These are phyloP conservation scores for Pichia sp. DNA, from an alignment of 1,139 yeast genomes.

Conservation along the genomic window DNA sequence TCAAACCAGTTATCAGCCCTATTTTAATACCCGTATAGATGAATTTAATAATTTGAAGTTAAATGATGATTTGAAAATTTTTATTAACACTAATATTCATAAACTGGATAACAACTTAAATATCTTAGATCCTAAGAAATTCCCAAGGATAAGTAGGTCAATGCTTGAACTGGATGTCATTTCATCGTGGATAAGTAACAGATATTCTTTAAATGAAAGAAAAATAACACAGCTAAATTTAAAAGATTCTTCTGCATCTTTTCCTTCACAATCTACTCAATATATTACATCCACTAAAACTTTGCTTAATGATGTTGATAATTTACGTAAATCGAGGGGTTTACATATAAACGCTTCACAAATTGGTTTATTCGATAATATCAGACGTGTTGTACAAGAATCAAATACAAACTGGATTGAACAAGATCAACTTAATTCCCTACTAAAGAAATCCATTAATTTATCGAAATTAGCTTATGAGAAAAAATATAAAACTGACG, in stretches of 20 bases:
- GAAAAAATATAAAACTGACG: constrained; percentile 2
- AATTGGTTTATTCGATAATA: constrained; percentile 24
- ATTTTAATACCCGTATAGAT: constrained; percentile 17
- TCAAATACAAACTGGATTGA: constrained; percentile 41
- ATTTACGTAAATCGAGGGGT: constrained; percentile 44
- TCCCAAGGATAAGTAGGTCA: constrained; percentile 52
- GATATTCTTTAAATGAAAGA: constrained; percentile 40
- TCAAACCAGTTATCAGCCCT: constrained; percentile 13
- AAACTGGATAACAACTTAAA: constrained; percentile 14
- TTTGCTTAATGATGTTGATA: constrained; percentile 55
- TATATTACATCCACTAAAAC: constrained; percentile 37
- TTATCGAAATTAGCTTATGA: constrained; percentile 18
- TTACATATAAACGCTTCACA: constrained; percentile 23
- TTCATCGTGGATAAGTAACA: constrained; percentile 53
- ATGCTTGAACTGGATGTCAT: constrained; percentile 64
- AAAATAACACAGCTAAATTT: constrained; percentile 27
- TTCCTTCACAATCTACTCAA: constrained; percentile 7
- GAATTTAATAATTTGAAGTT: constrained; percentile 22
- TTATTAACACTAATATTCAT: constrained; percentile 13
- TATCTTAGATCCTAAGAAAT: constrained; percentile 25
- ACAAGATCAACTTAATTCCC: constrained; percentile 30
- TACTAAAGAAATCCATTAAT: constrained; percentile 25
- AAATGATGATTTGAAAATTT: constrained; percentile 14
- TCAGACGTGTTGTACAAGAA: constrained; percentile 13
- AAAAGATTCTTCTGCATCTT: too few relatives aligned